phyloP scores from a whole-genome alignment of 495 filamentous ascomycete species.

The Extremus antarcticus region DNA sequence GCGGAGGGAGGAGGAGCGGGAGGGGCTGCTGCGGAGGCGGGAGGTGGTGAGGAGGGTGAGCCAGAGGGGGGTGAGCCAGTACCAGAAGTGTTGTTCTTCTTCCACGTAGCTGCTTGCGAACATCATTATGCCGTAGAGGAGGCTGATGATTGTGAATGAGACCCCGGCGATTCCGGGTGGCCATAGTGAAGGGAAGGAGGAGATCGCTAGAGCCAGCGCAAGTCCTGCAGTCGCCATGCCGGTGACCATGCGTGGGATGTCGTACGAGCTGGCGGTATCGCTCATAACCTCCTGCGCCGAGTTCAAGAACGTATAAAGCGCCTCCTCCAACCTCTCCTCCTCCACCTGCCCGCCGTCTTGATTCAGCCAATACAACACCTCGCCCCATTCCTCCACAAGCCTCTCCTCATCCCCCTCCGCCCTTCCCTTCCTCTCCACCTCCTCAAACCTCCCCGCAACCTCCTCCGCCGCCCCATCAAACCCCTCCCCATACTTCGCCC shows the following conservation, averaged over 20 bases:
- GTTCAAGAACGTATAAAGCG: constrained; percentile 45
- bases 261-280: constrained; percentile 82
- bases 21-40: background rate
- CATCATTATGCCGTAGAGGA: constrained; percentile 76
- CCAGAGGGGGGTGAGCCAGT: constrained; percentile 79
- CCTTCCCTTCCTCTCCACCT: background rate
- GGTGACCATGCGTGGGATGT: constrained; percentile 47
- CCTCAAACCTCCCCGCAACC: background rate
- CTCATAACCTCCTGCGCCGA: constrained; percentile 66
- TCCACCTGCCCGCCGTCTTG: background rate
- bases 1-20: background rate
- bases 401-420: background rate
- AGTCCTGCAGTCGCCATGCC: constrained; percentile 42
- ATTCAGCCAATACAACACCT: background rate
- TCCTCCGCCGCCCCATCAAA: background rate
- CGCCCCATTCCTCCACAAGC: background rate
- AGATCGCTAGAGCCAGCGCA: constrained; percentile 26
- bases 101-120: constrained; percentile 96
- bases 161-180: constrained; percentile 16
- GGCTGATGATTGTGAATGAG: constrained; percentile 33
- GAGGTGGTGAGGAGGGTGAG: constrained; percentile 31
- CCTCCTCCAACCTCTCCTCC: constrained; percentile 16
- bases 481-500: constrained; percentile 50
- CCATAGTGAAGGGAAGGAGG: constrained; percentile 5
- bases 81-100: constrained; percentile 98